A percentile compares a stretch with the other conserved stretches of the same genome.
Conservation (phyloP, 345 rosid species). For the Nasturtium officinale region DNA sequence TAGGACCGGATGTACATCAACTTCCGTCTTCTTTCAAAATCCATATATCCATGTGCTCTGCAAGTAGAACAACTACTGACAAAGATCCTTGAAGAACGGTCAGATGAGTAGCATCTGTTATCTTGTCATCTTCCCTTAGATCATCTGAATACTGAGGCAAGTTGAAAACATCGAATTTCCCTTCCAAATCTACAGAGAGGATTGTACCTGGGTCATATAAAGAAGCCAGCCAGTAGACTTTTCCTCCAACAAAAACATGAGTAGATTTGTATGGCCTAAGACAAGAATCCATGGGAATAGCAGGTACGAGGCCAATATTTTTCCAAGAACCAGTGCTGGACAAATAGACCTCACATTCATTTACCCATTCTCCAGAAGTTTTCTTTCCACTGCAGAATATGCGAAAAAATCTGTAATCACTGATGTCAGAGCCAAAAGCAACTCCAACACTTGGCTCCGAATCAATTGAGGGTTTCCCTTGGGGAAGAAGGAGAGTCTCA, state of each 20-base stretch:
- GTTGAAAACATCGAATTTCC: neutral
- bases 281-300: constrained; percentile 24
- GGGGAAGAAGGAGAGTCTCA: constrained; percentile 42
- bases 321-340: constrained; percentile 45
- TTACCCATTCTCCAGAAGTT: neutral
- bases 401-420: constrained; percentile 45
- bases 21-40: constrained; percentile 6
- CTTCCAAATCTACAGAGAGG: constrained; percentile 30
- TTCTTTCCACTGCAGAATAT: constrained; percentile 22
- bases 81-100: constrained; percentile 28
- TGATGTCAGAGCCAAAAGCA: constrained; percentile 36
- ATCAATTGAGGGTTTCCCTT: constrained; percentile 33
- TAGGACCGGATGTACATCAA: neutral
- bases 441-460: constrained; percentile 43
- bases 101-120: neutral
- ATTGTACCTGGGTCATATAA: constrained; percentile 10
- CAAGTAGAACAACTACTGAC: constrained; percentile 25
- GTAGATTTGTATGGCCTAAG: neutral
- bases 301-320: constrained; percentile 39
- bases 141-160: neutral
- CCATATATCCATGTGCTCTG: constrained; percentile 33
- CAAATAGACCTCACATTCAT: constrained; percentile 44
- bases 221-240: constrained; percentile 41
- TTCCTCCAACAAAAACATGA: constrained; percentile 38
- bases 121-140: neutral